Percentiles rank a stretch among this genome's conserved stretches.
Evolutionary conservation across 2,329 filamentous ascomycete genomes (phyloP).

Genomic region (Phoma sp.): DNA sequence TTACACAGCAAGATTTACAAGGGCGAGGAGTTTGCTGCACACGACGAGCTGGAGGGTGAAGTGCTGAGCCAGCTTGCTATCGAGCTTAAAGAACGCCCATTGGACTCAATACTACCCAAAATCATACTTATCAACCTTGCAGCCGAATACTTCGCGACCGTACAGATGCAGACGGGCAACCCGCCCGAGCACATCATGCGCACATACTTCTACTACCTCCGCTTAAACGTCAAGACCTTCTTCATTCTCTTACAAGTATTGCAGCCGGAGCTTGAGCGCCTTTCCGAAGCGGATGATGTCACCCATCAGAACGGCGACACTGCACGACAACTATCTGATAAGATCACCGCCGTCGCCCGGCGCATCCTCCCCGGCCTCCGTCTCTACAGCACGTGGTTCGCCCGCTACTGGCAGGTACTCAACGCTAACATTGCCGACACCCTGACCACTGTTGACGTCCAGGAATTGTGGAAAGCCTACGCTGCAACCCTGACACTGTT

Average conservation of each 20-base stretch:
- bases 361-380: slow-evolving; percentile 68
- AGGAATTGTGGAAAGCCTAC: slow-evolving; percentile 70
- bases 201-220: slow-evolving; percentile 67
- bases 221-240: slow-evolving; percentile 80
- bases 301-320: slow-evolving; percentile 47
- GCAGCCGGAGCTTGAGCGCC: slow-evolving; percentile 70
- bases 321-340: slow-evolving; percentile 51
- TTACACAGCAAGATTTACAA: slow-evolving; percentile 85
- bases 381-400: slow-evolving; percentile 72
- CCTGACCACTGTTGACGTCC: slow-evolving; percentile 62
- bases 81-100: slow-evolving; percentile 71
- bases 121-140: slow-evolving; percentile 86
- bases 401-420: slow-evolving; percentile 61
- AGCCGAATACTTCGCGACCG: slow-evolving; percentile 74
- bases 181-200: slow-evolving; percentile 45
- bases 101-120: slow-evolving; percentile 72
- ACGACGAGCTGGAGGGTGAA: slow-evolving; percentile 83
- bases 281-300: slow-evolving; percentile 55
- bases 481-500: slow-evolving; percentile 66
- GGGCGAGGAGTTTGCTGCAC: slow-evolving; percentile 74
- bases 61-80: slow-evolving; percentile 79
- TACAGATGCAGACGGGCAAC: slow-evolving; percentile 57
- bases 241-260: slow-evolving; percentile 73
- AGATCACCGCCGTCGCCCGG: slow-evolving; percentile 64
- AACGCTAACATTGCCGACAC: slow-evolving; percentile 61